These are phyloP conservation scores for Euphorbia lathyris DNA, from an alignment of 345 rosid genomes.

Conservation along the genomic window DNA sequence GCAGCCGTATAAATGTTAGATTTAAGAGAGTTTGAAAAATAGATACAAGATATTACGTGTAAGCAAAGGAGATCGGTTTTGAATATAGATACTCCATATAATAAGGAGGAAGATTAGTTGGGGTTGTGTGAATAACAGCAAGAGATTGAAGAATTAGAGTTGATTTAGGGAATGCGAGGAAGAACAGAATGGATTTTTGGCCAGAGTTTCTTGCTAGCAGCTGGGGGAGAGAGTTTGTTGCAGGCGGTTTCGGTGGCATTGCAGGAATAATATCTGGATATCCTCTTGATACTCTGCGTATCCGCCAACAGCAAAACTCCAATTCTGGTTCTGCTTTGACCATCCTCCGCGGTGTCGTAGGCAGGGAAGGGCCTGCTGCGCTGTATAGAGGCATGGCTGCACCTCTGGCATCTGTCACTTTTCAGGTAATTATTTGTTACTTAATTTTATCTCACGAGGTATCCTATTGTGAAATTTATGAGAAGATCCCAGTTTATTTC, in stretches of 20 bases:
- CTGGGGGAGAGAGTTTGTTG: slow-evolving; percentile 84
- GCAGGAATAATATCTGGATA: slow-evolving; percentile 93
- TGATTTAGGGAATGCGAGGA: slow-evolving; percentile 12
- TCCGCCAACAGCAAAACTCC: slow-evolving; percentile 72
- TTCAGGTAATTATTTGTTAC: slow-evolving; percentile 51
- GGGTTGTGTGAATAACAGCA: not conserved
- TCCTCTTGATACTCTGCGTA: slow-evolving; percentile 82
- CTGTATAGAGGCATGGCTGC: slow-evolving; percentile 92
- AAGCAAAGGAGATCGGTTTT: not conserved
- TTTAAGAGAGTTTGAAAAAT: not conserved
- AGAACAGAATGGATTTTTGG: slow-evolving; percentile 72
- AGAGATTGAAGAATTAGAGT: not conserved
- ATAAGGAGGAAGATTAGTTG: slow-evolving; percentile 3
- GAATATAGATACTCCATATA: not conserved
- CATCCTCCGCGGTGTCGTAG: slow-evolving; percentile 56
- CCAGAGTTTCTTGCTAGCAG: slow-evolving; percentile 87
- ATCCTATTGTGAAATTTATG: too few species aligned
- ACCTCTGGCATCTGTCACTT: slow-evolving; percentile 88
- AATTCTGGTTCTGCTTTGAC: slow-evolving; percentile 68
- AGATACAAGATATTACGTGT: not conserved
- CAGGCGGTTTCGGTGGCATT: slow-evolving; percentile 89
- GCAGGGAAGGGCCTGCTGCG: slow-evolving; percentile 62
- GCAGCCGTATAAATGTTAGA: not conserved
- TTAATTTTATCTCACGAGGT: too few species aligned
- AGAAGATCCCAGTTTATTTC: too few species aligned